phyloP scores from a whole-genome alignment of 1,139 yeast genomes.

The Candida frijolesensis region DNA sequence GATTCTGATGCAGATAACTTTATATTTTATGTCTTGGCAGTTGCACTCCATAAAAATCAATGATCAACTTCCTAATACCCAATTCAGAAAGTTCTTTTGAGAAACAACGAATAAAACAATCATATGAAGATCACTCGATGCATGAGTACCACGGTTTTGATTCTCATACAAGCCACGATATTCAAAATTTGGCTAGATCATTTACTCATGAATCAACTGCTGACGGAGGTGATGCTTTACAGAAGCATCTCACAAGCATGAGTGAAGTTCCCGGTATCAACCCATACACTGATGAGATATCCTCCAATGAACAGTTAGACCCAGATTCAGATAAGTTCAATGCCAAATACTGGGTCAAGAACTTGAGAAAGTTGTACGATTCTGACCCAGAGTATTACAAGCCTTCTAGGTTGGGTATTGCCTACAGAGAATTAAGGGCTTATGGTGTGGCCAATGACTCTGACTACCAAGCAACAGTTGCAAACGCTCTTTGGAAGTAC shows the following conservation, averaged over 20 bases:
- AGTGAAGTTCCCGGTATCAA: conserved; percentile 54
- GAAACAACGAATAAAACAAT: neutral
- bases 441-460: conserved; percentile 77
- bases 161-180: conserved; percentile 15
- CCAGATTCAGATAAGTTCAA: conserved; percentile 17
- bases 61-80: neutral
- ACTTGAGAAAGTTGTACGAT: conserved; percentile 53
- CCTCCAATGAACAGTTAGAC: conserved; percentile 8
- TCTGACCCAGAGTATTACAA: conserved; percentile 67
- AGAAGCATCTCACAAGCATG: conserved; percentile 47
- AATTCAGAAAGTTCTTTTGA: neutral
- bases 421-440: conserved; percentile 69
- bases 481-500: conserved; percentile 44
- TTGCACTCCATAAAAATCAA: neutral
- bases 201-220: conserved; percentile 30
- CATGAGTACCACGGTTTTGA: conserved; percentile 4
- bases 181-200: conserved; percentile 35
- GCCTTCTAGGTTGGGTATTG: conserved; percentile 65
- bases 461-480: conserved; percentile 75
- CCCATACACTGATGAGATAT: conserved; percentile 26
- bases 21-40: neutral
- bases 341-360: conserved; percentile 67
- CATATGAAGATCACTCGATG: neutral
- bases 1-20: neutral
- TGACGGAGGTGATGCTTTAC: conserved; percentile 12